Percentiles rank a stretch among this genome's conserved stretches.
Evolutionary conservation across 805 yeast genomes (phyloP).

Genomic region (Hanseniaspora thailandica): DNA sequence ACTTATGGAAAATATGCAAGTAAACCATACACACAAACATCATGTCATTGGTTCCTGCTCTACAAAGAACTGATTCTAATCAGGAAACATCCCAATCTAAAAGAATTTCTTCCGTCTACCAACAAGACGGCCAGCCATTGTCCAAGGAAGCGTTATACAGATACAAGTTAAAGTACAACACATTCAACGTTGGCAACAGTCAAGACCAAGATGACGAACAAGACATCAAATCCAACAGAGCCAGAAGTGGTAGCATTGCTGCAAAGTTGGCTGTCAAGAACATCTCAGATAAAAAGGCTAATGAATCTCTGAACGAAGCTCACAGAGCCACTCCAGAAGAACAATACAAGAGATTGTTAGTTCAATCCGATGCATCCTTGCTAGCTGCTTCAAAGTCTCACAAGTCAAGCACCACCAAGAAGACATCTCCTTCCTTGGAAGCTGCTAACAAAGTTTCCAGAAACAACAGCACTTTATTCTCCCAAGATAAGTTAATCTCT

Average conservation of each 20-base stretch:
- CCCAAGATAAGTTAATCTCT: background rate
- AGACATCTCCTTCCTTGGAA: background rate
- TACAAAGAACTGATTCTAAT: slow-evolving; percentile 10
- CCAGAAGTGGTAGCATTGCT: slow-evolving; percentile 56
- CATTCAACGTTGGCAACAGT: slow-evolving; percentile 34
- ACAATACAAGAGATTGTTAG: slow-evolving; percentile 42
- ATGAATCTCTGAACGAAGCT: background rate
- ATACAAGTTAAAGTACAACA: slow-evolving; percentile 60
- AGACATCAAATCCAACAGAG: slow-evolving; percentile 38
- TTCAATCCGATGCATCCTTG: slow-evolving; percentile 27
- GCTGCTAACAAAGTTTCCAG: background rate
- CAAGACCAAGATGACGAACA: slow-evolving; percentile 33
- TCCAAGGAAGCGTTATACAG: slow-evolving; percentile 65
- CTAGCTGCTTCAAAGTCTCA: slow-evolving; percentile 24
- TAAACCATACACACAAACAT: background rate
- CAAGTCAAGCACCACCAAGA: background rate
- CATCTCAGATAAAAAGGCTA: slow-evolving; percentile 33
- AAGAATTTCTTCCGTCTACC: slow-evolving; percentile 34
- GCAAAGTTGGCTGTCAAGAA: slow-evolving; percentile 61
- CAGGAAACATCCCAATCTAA: slow-evolving; percentile 2
- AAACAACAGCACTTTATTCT: background rate
- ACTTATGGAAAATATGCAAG: background rate
- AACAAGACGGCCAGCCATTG: slow-evolving; percentile 56
- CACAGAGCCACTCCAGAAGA: slow-evolving; percentile 19
- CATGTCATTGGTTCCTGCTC: slow-evolving; percentile 28